Conservation (phyloP, 1,284 basidiomycete genomes). For the Laetiporus sulphureus region DNA sequence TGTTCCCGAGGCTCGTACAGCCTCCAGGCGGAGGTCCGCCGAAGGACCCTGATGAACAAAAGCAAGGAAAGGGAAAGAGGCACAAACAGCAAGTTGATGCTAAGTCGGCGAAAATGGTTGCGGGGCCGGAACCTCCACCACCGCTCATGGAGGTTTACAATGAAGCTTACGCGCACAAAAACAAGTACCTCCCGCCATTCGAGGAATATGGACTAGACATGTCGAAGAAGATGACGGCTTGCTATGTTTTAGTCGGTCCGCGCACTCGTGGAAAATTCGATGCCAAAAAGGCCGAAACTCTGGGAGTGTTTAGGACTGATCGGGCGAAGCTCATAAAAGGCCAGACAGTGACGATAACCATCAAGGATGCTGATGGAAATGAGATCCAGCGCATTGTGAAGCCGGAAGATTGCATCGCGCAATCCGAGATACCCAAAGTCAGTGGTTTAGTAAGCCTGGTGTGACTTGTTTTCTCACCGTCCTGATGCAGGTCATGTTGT, state of each 20-base stretch:
- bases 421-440: slow-evolving; percentile 44
- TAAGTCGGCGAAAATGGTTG: neutral
- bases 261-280: slow-evolving; percentile 85
- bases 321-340: slow-evolving; percentile 43
- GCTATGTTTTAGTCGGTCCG: slow-evolving; percentile 77
- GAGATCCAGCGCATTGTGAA: slow-evolving; percentile 39
- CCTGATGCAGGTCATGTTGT: slow-evolving; percentile 45
- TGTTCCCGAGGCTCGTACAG: slow-evolving; percentile 42
- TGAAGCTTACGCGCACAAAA: neutral
- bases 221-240: slow-evolving; percentile 31
- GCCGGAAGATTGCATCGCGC: slow-evolving; percentile 55
- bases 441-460: too few species aligned
- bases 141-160: too few species aligned
- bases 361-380: slow-evolving; percentile 35
- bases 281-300: slow-evolving; percentile 51
- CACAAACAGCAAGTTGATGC: neutral
- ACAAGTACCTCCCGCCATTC: slow-evolving; percentile 2
- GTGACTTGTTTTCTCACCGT: too few species aligned
- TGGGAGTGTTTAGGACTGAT: slow-evolving; percentile 62
- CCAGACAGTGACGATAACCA: slow-evolving; percentile 46
- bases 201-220: neutral
- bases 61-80: slow-evolving; percentile 3
- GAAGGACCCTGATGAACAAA: slow-evolving; percentile 7
- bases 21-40: slow-evolving; percentile 6
- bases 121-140: neutral